phyloP scores from a whole-genome alignment of 306 rosid species.

The Cicer judaicum region DNA sequence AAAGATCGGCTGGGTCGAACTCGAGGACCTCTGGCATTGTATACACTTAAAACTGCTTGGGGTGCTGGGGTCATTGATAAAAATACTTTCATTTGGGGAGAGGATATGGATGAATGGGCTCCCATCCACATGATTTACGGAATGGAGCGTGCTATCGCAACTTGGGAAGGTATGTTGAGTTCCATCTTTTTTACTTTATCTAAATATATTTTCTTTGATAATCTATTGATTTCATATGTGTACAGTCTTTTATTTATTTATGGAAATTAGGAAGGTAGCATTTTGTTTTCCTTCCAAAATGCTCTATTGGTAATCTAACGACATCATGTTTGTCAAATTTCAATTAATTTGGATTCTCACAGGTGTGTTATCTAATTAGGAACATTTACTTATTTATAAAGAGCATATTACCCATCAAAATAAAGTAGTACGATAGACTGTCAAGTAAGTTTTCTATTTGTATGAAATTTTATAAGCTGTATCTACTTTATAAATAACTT shows the following conservation, averaged over 20 bases:
- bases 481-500: too few relatives aligned
- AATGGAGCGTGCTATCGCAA: slow-evolving; percentile 90
- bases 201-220: slow-evolving; percentile 17
- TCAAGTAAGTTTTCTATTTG: too few relatives aligned
- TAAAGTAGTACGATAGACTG: not conserved
- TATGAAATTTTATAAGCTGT: too few relatives aligned
- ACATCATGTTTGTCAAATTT: not conserved
- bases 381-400: not conserved
- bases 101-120: slow-evolving; percentile 97
- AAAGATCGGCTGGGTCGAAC: slow-evolving; percentile 94
- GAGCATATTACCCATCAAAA: not conserved
- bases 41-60: slow-evolving; percentile 88
- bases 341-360: not conserved
- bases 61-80: slow-evolving; percentile 91
- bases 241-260: slow-evolving; percentile 13
- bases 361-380: not conserved
- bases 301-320: not conserved
- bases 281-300: slow-evolving; percentile 2
- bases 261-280: slow-evolving; percentile 13
- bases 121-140: slow-evolving; percentile 97
- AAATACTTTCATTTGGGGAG: slow-evolving; percentile 97
- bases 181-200: not conserved
- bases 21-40: slow-evolving; percentile 79
- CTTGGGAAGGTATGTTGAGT: slow-evolving; percentile 87
- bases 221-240: not conserved